A percentile compares a stretch with the other conserved stretches of the same genome.
These are phyloP conservation scores for Sugiyamaella xylanicola DNA, from an alignment of 1,139 yeast species.

Conservation along the genomic window DNA sequence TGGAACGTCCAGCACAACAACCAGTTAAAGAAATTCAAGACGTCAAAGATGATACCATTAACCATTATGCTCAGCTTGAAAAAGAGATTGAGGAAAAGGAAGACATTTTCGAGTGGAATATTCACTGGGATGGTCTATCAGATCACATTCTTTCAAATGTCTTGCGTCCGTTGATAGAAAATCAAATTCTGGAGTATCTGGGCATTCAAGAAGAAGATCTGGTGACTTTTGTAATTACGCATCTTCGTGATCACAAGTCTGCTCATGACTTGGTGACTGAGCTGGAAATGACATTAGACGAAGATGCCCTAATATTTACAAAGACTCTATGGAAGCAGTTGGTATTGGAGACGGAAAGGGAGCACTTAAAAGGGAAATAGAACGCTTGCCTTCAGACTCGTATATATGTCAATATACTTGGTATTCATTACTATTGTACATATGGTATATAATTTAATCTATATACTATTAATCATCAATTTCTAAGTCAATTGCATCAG, in stretches of 20 bases:
- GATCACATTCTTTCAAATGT: conserved; percentile 32
- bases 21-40: neutral
- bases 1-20: neutral
- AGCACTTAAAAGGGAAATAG: too few relatives aligned
- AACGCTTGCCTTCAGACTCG: neutral
- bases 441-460: too few relatives aligned
- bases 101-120: conserved; percentile 31
- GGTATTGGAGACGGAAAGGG: conserved; percentile 34
- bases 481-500: conserved; percentile 69
- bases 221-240: conserved; percentile 37
- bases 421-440: conserved; percentile 4
- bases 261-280: conserved; percentile 37
- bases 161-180: conserved; percentile 35
- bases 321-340: conserved; percentile 38
- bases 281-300: conserved; percentile 41
- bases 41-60: neutral
- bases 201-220: conserved; percentile 45
- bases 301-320: conserved; percentile 40
- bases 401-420: too few relatives aligned
- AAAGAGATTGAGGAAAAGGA: conserved; percentile 30
- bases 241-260: conserved; percentile 34
- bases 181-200: conserved; percentile 39
- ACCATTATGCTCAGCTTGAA: conserved; percentile 17
- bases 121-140: conserved; percentile 38
- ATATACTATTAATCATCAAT: conserved; percentile 46